Evolutionary conservation across 345 rosid genomes (phyloP).

Genomic region (Ailanthus altissimus): DNA sequence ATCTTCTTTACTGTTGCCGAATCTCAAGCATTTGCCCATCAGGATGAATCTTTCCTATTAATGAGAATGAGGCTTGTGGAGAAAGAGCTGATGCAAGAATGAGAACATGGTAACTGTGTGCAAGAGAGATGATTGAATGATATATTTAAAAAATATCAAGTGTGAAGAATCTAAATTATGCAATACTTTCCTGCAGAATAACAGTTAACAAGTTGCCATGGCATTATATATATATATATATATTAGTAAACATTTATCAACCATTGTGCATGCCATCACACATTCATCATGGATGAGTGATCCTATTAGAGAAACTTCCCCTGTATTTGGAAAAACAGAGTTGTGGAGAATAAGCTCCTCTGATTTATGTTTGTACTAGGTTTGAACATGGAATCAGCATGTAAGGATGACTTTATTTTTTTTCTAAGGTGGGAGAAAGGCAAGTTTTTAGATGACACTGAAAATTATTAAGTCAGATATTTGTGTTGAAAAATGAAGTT

Average conservation of each 20-base stretch:
- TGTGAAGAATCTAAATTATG: no score
- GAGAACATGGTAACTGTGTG: no score
- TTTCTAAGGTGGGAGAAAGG: background rate
- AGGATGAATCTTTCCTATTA: no score
- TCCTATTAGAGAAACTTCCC: background rate
- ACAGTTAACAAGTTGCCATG: no score
- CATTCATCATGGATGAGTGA: background rate
- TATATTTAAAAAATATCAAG: no score
- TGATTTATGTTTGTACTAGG: background rate
- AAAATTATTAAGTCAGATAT: background rate
- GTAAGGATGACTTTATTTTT: background rate
- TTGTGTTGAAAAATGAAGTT: slow-evolving; percentile 5
- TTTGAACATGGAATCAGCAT: background rate
- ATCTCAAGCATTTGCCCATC: no score
- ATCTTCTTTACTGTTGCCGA: no score
- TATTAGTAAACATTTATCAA: background rate
- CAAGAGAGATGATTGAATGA: no score
- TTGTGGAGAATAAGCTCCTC: background rate
- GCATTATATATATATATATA: background rate
- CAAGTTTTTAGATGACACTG: background rate
- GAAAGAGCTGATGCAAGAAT: no score
- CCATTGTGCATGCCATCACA: background rate
- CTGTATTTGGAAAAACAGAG: background rate
- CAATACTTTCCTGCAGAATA: no score
- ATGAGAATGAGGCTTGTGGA: no score